Evolutionary conservation across 495 filamentous ascomycete species (phyloP).

Genomic region (Penicillium canescens): DNA sequence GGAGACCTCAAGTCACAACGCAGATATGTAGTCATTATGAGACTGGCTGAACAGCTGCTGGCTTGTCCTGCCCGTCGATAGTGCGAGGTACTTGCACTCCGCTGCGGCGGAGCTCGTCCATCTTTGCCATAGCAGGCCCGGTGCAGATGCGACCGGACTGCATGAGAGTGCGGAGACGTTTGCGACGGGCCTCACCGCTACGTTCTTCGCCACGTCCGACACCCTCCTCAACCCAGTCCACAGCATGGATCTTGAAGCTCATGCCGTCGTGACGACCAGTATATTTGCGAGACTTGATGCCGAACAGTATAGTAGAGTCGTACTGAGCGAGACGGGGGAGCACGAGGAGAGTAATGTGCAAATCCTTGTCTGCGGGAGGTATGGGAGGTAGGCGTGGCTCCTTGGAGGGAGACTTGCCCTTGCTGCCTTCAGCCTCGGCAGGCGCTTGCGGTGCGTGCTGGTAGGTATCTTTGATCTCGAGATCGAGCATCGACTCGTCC

Average conservation of each 20-base stretch:
- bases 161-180: constrained; percentile 53
- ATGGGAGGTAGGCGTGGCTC: constrained; percentile 39
- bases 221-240: constrained; percentile 80
- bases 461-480: constrained; percentile 52
- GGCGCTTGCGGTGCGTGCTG: constrained; percentile 37
- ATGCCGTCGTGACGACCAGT: constrained; percentile 73
- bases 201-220: constrained; percentile 66
- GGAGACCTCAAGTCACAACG: neutral
- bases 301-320: constrained; percentile 68
- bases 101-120: constrained; percentile 41
- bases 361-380: constrained; percentile 61
- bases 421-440: constrained; percentile 17
- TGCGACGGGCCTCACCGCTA: constrained; percentile 60
- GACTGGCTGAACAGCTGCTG: constrained; percentile 36
- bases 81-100: constrained; percentile 36
- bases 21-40: constrained; percentile 24
- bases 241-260: constrained; percentile 77
- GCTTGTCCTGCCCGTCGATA: constrained; percentile 30
- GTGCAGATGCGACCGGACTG: constrained; percentile 50
- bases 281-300: constrained; percentile 78
- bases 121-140: constrained; percentile 40
- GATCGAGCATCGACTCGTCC: constrained; percentile 64
- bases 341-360: constrained; percentile 82
- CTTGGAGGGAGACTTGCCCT: constrained; percentile 21
- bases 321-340: constrained; percentile 79